These are phyloP conservation scores for Yarrowia galli DNA, from an alignment of 1,139 yeast genomes.

Conservation along the genomic window DNA sequence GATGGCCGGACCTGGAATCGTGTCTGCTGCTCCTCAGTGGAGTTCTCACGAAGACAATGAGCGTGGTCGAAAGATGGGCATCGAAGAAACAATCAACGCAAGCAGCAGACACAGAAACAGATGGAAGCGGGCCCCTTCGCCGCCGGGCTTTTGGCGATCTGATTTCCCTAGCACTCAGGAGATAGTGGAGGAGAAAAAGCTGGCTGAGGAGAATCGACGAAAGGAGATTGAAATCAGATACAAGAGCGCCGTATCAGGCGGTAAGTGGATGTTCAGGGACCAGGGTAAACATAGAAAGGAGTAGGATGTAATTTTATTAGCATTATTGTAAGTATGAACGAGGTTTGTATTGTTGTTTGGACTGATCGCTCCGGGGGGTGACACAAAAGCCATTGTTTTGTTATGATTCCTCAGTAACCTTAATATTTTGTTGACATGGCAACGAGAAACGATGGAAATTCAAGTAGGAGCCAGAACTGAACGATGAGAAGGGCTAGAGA, in stretches of 20 bases:
- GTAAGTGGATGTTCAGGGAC: conserved; percentile 43
- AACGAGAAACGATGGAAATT: not conserved
- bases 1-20: conserved; percentile 44
- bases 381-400: not conserved
- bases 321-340: too few species aligned
- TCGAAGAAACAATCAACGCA: conserved; percentile 40
- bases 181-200: conserved; percentile 43
- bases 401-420: not conserved
- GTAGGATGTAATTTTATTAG: not conserved
- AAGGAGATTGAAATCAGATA: conserved; percentile 43
- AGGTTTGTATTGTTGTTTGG: too few species aligned
- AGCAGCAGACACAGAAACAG: conserved; percentile 46
- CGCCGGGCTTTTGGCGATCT: conserved; percentile 51
- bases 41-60: conserved; percentile 27
- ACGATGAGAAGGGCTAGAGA: not conserved
- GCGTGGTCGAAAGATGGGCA: conserved; percentile 10
- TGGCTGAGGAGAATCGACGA: conserved; percentile 41
- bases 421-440: not conserved
- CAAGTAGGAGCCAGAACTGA: not conserved
- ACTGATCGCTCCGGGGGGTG: too few species aligned
- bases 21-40: conserved; percentile 43
- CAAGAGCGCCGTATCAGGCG: conserved; percentile 43
- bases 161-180: conserved; percentile 49
- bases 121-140: conserved; percentile 46
- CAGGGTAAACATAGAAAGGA: not conserved